Evolutionary conservation across 306 rosid genomes (phyloP).

Genomic region (Psophocarpus tetragonolobus): DNA sequence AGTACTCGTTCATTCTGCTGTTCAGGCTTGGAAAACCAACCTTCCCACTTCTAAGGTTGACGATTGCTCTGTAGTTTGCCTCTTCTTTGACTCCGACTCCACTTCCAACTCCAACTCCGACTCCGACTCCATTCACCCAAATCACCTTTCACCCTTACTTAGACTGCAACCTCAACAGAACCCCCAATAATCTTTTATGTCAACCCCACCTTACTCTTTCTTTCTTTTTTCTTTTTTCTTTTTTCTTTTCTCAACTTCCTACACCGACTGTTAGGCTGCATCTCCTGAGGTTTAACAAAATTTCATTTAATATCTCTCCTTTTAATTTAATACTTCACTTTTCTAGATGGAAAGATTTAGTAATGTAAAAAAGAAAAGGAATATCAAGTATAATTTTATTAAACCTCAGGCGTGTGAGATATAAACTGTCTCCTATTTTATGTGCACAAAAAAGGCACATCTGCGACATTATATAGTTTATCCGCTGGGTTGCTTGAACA

Average conservation of each 20-base stretch:
- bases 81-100: slow-evolving; percentile 57
- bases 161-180: background rate
- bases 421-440: background rate
- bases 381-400: background rate
- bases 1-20: slow-evolving; percentile 61
- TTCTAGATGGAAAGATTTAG: background rate
- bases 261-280: background rate
- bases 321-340: background rate
- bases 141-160: background rate
- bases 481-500: background rate
- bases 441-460: background rate
- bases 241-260: no score
- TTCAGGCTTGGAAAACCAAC: slow-evolving; percentile 63
- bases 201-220: no score
- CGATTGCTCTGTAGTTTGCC: slow-evolving; percentile 89
- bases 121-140: slow-evolving; percentile 6
- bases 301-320: background rate
- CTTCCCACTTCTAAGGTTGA: slow-evolving; percentile 59
- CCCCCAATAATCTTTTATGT: background rate
- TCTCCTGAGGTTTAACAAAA: background rate
- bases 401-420: background rate
- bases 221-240: no score
- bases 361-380: no score
- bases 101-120: slow-evolving; percentile 33
- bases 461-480: background rate